Percentiles rank a stretch among this genome's conserved stretches.
phyloP scores from a whole-genome alignment of 1,284 basidiomycete genomes.

The Ustilago hordei region DNA sequence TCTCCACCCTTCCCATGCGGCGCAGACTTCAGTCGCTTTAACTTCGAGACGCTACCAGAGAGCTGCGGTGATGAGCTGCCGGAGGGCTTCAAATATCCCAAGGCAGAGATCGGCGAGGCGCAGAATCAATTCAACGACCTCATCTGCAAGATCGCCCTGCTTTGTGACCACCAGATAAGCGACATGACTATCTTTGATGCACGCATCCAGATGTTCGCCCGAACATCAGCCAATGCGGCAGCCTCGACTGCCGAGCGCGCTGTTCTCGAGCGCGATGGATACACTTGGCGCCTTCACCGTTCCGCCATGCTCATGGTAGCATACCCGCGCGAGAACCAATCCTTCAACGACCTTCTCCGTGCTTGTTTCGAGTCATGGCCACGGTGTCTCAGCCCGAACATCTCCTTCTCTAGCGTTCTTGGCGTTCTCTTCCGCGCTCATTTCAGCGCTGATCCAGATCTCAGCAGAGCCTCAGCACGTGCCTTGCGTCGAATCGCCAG shows the following conservation, averaged over 20 bases:
- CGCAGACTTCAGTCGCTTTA: conserved; percentile 77
- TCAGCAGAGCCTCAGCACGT: conserved; percentile 78
- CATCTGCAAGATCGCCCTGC: conserved; percentile 76
- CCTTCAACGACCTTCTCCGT: conserved; percentile 81
- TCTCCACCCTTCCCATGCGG: conserved; percentile 80
- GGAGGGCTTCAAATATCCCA: conserved; percentile 67
- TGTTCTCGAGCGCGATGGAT: conserved; percentile 68
- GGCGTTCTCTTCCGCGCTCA: conserved; percentile 85
- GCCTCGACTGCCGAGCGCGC: conserved; percentile 43
- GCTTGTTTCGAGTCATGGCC: conserved; percentile 88
- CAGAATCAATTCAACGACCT: conserved; percentile 77
- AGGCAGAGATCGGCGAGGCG: conserved; percentile 81
- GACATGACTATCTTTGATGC: conserved; percentile 87
- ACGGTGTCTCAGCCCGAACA: conserved; percentile 75
- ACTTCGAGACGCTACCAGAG: conserved; percentile 54
- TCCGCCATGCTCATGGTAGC: conserved; percentile 76
- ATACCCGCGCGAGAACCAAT: conserved; percentile 75
- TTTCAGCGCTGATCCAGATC: conserved; percentile 80
- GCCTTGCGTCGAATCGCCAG: conserved; percentile 82
- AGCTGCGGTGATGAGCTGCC: conserved; percentile 57
- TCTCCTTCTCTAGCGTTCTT: conserved; percentile 76
- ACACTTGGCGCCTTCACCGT: conserved; percentile 74
- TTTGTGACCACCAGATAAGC: conserved; percentile 79
- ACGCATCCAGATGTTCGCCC: conserved; percentile 74
- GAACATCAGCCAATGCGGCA: conserved; percentile 27